Evolutionary conservation across 306 rosid species (phyloP), one percentile per base, ranked within the genome.

Genomic region (Elaeagnus macrophylla): DNA sequence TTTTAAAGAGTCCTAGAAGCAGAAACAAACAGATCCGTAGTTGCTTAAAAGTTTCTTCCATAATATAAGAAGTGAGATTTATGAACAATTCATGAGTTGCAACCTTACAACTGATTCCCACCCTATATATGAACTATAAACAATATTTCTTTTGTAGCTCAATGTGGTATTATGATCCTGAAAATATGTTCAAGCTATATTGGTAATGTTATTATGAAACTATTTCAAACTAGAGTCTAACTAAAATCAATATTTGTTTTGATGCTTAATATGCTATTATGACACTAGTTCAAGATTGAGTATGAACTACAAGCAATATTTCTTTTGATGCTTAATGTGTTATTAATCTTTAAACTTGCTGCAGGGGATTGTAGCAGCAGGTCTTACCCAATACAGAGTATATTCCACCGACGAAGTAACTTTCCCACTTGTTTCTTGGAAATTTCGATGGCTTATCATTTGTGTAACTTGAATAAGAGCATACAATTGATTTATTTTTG

Each of bases 341-440:
- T 59, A n/a, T 59, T 64, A 37, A 60, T 58, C 59, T 39, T 12
- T 48, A 43, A 37, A 40, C 48, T 11, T 69, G 18, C 56, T 74
- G 4, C 59, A 91, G 97, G 97, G 96, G 52, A 91, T 91, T 47
- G 81, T 86, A 43, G 97, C 97, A 2, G 89, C 96, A 3, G 96
- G 97, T 25, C 89, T 91, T 60, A 86, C 97, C 41, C 96, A 91
- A 46, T 91, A 86, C 59, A 80, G 95, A 73, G 97, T 96, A 67
- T 84, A 81, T 78, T 91, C 97, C n/a, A 81, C 95, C 0, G 95
- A 91, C 43, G 97, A 91, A 79, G 97, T 91, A 80, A 73, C 36
- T 15, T 70, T 68, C 75, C 52, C 25, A 39, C 41, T 51, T 57
- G 49, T 42, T 41, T 43, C 16, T 13, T 14, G 14, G 41, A 37